Evolutionary conservation across 2,329 filamentous ascomycete species (phyloP), one percentile per base, ranked within the genome.

Genomic region (Westerdykella ornata): DNA sequence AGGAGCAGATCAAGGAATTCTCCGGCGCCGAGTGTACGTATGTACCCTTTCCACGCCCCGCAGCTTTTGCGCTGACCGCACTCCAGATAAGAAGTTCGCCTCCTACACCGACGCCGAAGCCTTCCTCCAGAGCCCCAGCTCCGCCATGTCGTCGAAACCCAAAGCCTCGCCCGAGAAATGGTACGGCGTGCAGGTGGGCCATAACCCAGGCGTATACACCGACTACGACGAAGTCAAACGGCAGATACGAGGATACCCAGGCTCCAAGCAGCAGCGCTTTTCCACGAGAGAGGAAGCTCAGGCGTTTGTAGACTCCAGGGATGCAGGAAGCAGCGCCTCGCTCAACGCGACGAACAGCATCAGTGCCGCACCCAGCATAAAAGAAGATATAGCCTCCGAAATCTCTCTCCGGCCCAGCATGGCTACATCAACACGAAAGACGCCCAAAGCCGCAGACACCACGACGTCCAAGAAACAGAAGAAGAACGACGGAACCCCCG

Each of bases 51-150:
- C 13, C 15, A n/a, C 29, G 37, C 13, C 22, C 7, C 12, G 20
- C 14, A 7, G 12, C 3, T 18, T 6, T 20, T 14, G 3, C 22
- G n/a, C n/a, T 40, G 52, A 39, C 54, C 28, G 4, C 7, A 14
- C 18, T 32, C 18, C 46, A 92, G 87, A 85, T 72, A 90, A 92
- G 69, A 87, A 84, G 1, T 96, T 95, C 60, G 68, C 74, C 8
- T 80, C 76, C 0, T 71, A 75, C 44, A 76, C 81, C 47, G 88
- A 95, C 45, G 90, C 90, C n/a, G 77, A 85, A 55, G 80, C 78
- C 2, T 96, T 86, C 60, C 73, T 87, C 18, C 85, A 85, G 35
- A 75, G 74, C 50, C 74, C 75, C 42, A 64, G 64, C 6, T 61
- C 60, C 3, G 52, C 59, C 12, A 65, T 65, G 2, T 33, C 30